A percentile compares a stretch with the other conserved stretches of the same genome.
Conservation (phyloP, 2,329 filamentous ascomycete genomes). For the Phaeosphaeria sp. region DNA sequence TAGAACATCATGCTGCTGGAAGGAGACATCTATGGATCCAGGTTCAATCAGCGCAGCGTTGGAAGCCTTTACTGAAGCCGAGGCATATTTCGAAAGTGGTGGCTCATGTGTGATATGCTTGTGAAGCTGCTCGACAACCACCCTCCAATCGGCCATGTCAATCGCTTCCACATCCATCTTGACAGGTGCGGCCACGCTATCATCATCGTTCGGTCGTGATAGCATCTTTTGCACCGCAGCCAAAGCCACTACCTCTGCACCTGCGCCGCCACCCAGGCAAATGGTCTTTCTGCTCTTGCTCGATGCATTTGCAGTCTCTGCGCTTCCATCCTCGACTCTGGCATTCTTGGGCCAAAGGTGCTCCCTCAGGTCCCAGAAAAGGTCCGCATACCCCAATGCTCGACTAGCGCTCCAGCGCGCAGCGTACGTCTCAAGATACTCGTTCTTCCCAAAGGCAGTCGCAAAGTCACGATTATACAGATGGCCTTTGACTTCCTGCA, state of each 20-base stretch:
- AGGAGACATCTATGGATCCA: constrained; percentile 46
- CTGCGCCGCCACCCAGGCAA: constrained; percentile 70
- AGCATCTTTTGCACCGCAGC: constrained; percentile 59
- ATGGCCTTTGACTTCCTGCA: constrained; percentile 86
- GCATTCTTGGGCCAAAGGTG: constrained; percentile 10
- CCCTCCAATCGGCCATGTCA: constrained; percentile 81
- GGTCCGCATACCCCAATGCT: constrained; percentile 79
- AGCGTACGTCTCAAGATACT: constrained; percentile 81
- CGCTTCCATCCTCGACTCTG: not conserved
- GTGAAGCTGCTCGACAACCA: constrained; percentile 66
- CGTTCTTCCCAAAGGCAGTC: constrained; percentile 74
- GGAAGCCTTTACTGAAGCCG: constrained; percentile 51
- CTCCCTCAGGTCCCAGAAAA: constrained; percentile 54
- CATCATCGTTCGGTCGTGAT: constrained; percentile 2
- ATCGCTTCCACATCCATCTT: constrained; percentile 65
- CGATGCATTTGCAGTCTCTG: not conserved
- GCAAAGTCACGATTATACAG: constrained; percentile 86
- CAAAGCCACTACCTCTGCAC: constrained; percentile 71
- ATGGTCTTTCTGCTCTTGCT: constrained; percentile 50
- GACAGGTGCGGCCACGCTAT: not conserved
- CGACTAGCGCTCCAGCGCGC: constrained; percentile 89
- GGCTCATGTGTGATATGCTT: constrained; percentile 61
- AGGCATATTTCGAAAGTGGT: constrained; percentile 56
- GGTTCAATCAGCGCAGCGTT: constrained; percentile 47
- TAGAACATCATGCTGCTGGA: constrained; percentile 61